These are phyloP conservation scores for Colletotrichum tropicale DNA, from an alignment of 2,329 filamentous ascomycete genomes.

Conservation along the genomic window DNA sequence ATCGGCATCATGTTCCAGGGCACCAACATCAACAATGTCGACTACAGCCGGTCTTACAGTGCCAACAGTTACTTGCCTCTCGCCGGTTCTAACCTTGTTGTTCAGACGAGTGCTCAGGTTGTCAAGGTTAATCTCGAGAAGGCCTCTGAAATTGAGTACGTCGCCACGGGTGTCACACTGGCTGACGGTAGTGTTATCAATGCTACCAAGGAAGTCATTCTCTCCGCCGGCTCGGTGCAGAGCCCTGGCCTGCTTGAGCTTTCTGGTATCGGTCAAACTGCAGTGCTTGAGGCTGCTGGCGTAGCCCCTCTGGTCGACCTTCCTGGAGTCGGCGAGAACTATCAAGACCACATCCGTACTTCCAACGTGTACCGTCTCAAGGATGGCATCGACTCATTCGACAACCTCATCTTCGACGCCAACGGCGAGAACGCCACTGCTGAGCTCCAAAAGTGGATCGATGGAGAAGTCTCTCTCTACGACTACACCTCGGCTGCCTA, in stretches of 20 bases:
- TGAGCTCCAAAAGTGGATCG: constrained; percentile 40
- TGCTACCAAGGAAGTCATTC: constrained; percentile 10
- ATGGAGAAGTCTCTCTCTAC: constrained; percentile 34
- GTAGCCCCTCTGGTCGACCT: constrained; percentile 43
- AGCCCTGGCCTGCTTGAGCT: constrained; percentile 32
- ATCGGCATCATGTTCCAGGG: constrained; percentile 29
- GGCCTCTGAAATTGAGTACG: not conserved
- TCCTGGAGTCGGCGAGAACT: constrained; percentile 50
- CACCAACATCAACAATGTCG: constrained; percentile 34
- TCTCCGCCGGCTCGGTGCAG: constrained; percentile 14
- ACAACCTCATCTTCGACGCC: constrained; percentile 27
- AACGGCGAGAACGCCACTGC: constrained; percentile 33
- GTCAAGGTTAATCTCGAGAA: constrained; percentile 27
- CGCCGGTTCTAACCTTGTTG: constrained; percentile 39
- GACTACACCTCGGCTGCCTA: constrained; percentile 42
- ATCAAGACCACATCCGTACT: constrained; percentile 48
- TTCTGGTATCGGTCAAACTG: constrained; percentile 35
- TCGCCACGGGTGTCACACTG: not conserved
- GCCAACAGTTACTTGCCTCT: constrained; percentile 37
- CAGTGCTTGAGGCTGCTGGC: constrained; percentile 39
- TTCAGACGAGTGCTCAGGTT: constrained; percentile 38
- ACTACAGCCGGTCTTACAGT: constrained; percentile 32
- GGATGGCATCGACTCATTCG: constrained; percentile 30
- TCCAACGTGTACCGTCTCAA: constrained; percentile 31
- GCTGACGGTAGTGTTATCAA: not conserved